A percentile compares a stretch with the other conserved stretches of the same genome.
Evolutionary conservation across 495 filamentous ascomycete species (phyloP).

Genomic region (Neurospora pannonica): DNA sequence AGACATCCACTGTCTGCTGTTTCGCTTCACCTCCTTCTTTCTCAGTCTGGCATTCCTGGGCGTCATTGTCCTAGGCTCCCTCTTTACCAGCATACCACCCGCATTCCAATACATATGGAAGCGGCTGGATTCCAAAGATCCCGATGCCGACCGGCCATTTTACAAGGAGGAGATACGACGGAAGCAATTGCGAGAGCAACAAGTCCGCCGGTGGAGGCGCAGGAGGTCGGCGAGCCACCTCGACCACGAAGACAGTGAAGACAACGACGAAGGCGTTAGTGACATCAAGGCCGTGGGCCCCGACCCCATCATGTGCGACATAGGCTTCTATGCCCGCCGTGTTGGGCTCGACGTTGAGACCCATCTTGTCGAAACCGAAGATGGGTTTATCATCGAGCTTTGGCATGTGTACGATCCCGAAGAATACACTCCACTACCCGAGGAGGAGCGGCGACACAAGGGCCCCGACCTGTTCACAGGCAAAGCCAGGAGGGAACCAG

Average conservation of each 20-base stretch:
- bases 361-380: slow-evolving; percentile 83
- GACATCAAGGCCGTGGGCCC: slow-evolving; percentile 69
- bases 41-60: slow-evolving; percentile 68
- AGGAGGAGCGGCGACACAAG: slow-evolving; percentile 28
- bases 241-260: slow-evolving; percentile 24
- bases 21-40: slow-evolving; percentile 58
- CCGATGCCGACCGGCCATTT: slow-evolving; percentile 54
- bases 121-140: slow-evolving; percentile 45
- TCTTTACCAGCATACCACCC: slow-evolving; percentile 50
- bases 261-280: slow-evolving; percentile 21
- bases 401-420: slow-evolving; percentile 86
- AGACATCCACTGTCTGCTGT: slow-evolving; percentile 51
- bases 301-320: slow-evolving; percentile 69
- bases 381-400: slow-evolving; percentile 81
- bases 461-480: slow-evolving; percentile 33
- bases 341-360: slow-evolving; percentile 83
- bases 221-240: slow-evolving; percentile 19
- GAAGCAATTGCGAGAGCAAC: slow-evolving; percentile 42
- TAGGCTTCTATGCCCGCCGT: slow-evolving; percentile 77
- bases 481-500: slow-evolving; percentile 2
- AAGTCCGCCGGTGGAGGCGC: slow-evolving; percentile 52
- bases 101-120: slow-evolving; percentile 37
- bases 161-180: slow-evolving; percentile 53
- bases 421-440: slow-evolving; percentile 46
- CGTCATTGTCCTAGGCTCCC: slow-evolving; percentile 64